Base-by-base conservation (phyloP, 2,329 filamentous ascomycete genomes). In the Pseudogymnoascus pannorum region DNA sequence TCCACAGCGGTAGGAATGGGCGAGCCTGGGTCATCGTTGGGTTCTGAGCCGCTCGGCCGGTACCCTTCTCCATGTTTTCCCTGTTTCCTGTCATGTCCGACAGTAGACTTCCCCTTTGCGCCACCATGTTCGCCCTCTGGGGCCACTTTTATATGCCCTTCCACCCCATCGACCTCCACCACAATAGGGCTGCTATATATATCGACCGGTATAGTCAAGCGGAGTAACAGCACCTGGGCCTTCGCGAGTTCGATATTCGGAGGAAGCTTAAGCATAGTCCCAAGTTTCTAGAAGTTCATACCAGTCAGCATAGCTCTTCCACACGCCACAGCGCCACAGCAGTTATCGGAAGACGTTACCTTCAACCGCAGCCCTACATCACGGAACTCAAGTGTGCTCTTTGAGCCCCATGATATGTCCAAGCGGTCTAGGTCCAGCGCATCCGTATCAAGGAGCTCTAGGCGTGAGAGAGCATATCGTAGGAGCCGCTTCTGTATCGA, bases 401-500 rank as follows among this genome's bases (percentile, higher is more conserved):
- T 87, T 73, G 87, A 87, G 33, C 94, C 94, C 75, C 91, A 84
- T 51, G 86, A 87, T 67, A 97, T 84, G 68, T 95, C 91, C 65
- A 97, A 77, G 67, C 91, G 91, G 66, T 94, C 91, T 64, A 94
- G 81, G 70, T 97, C 89, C 67, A 97, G 78, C 11, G 89, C 87
- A 71, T 95, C 88, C 62, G 91, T 89, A 70, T 97, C 94, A 63
- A 99, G 84, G 61, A 97, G 81, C 68, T 96, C 92, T 63, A 96
- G 81, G 62, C 87, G 86, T 22, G 88, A 88, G 42, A 99, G 79
- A 58, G 87, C 91, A 78, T 94, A 96, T 67, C 91, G 87, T 66
- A 97, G 82, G 69, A 97, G 81, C 74, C 88, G 87, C 81, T 94
- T 96, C 77, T 92, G 90, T 79, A 96, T 91, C 68, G 85, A 89